Evolutionary conservation across 2,329 filamentous ascomycete genomes (phyloP), one percentile per base, ranked within the genome.

Genomic region (Aciculosporium take): DNA sequence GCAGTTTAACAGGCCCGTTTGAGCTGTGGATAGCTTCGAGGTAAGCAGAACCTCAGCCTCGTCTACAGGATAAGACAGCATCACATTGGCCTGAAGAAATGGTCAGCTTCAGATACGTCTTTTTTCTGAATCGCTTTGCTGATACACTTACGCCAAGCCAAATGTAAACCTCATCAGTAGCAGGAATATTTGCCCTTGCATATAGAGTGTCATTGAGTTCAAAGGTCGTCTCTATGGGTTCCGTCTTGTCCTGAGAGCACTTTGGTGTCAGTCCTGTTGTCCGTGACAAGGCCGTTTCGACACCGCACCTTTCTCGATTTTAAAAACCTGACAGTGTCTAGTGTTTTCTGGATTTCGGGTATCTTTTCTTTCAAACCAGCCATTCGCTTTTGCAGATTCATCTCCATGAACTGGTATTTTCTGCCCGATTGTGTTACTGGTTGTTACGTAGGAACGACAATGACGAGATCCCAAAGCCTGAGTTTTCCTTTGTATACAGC

Each of bases 381-480:
- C 40, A 84, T 81, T 37, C 91, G 76, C 48, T 86, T 75, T 61
- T 94, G 82, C 45, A 91, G 84, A 62, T 94, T 96, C 58, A 82
- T 71, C 66, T 96, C 87, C 91, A 98, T 98, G 66, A 96, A 98
- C 62, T 96, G 91, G 68, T 98, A 98, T 72, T 98, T 98, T 53
- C 87, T 94, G 58, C 20, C 21, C 37, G 8, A 17, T 17, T 18
- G 9, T 42, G 43, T 49, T 45, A 48, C 12, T 28, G 36, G 27
- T 13, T 20, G 29, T 33, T 27, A n/a, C 18, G 23, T 10, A 25
- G 7, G n/a, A 23, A 23, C 15, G 37, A 17, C 21, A 23, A 32
- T 27, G 21, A 4, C 21, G 24, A 25, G 15, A 25, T 30, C 20
- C 15, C 13, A 3, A 17, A 6, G 20, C 15, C 7, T n/a, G n/a